Evolutionary conservation across 164 flowering plant genomes (phyloP), one percentile per base, ranked within the genome.

Genomic region (Liriodendron chinense): DNA sequence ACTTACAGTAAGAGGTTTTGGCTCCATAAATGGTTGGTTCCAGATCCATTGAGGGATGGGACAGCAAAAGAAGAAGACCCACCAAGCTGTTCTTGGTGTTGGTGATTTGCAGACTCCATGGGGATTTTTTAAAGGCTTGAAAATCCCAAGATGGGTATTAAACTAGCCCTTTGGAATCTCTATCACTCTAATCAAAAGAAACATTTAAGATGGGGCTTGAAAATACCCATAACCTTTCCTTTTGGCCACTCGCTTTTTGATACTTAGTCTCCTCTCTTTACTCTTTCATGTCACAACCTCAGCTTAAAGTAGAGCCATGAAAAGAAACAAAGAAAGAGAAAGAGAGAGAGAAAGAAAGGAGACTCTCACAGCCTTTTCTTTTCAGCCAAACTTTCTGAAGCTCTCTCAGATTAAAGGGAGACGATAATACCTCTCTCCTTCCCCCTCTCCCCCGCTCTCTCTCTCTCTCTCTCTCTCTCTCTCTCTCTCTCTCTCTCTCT

Each of bases 81-180:
- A 82, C 61, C 79, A 74, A 83, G 80, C 63, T 86, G 90, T 56
- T 85, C 82, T 83, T 86, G 90, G 76, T 75, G 88, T 62, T 85
- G 90, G 73, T 83, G 84, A 80, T 91, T 89, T 84, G 90, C 86
- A 89, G 94, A 89, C 78, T 94, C 94, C 96, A 94, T 93, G 73
- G 75, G 65, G 59, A 65, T 79, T 56, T 56, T 84, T 69, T 77
- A 74, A 75, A 70, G 83, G 74, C 83, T 86, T 85, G 93, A 85
- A 82, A 90, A 89, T 90, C 93, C 94, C 94, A 87, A 89, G 91
- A 87, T 75, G 78, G 66, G 78, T 72, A 74, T 67, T 77, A 66
- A 74, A 49, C 74, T 57, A 71, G 65, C 78, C 18, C 70, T 69
- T 47, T 70, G 84, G 88, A 83, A 85, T 86, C 87, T 86, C 75